Base-by-base conservation (phyloP, 768 basidiomycete genomes). In the Podaxis sp. region DNA sequence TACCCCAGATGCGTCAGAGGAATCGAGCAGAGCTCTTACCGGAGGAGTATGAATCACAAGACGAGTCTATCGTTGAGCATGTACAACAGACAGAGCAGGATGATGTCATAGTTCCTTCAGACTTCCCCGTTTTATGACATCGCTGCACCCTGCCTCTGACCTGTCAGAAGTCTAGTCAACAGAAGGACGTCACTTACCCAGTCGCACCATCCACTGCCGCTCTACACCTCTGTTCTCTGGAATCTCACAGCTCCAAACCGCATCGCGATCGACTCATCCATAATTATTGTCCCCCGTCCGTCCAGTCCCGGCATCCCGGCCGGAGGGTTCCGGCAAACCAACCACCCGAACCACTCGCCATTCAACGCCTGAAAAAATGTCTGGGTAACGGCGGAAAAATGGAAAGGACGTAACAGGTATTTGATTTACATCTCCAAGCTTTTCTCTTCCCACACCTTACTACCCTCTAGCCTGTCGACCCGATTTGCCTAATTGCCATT, bases 61-160 rank as follows among this genome's bases (percentile, higher is more conserved):
- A 51, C 2, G 5, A n/a, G 25, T 15, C 29, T 46, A 5, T 25
- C 41, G 33, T 50, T 51, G 57, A 59, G 57, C 57, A 50, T 12
- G 19, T 29, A 47, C 12, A 36, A 27, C 22, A 43, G 19, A 36
- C 41, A 47, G 57, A 59, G 57, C 57, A 59, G 19, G 25, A 55
- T 55, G 54, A 55, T 55, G 54, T 43, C 49, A 59, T 59, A 38
- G 29, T 38, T 7, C 55, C 29, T 40, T 7, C 17, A 24, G 3
- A 15, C n/a, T 46, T 51, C 49, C 15, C 47, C 33, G 47, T 59
- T 36, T 22, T 51, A 51, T 51, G 57, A 59, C 49, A 51, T 51
- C 49, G 57, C 29, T 41, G 40, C 13, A 41, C 40, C 40, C 40
- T 41, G 25, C 49, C 13, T 36, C 22, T 38, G n/a, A 55, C 19